Conservation (phyloP, 2,329 filamentous ascomycete genomes). For the Annulohypoxylon truncatum region DNA sequence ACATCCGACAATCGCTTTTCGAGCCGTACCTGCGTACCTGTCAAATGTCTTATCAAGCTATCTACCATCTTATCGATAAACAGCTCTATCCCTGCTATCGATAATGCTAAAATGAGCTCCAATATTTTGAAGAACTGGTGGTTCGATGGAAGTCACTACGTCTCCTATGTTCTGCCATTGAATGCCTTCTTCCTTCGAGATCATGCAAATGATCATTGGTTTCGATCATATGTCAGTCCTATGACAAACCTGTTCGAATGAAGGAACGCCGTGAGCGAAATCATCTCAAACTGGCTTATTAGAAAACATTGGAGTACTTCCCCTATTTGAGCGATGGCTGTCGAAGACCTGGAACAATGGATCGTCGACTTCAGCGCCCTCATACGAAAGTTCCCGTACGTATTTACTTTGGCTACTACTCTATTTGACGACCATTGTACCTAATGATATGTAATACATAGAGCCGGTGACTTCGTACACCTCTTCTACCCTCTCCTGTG, state of each 20-base stretch:
- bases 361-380: constrained; percentile 40
- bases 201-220: constrained; percentile 10
- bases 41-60: not conserved
- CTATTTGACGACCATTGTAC: not conserved
- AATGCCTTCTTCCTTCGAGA: constrained; percentile 13
- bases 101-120: constrained; percentile 28
- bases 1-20: not conserved
- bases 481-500: constrained; percentile 37
- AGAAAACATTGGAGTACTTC: not conserved
- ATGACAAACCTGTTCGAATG: not conserved
- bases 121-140: constrained; percentile 19
- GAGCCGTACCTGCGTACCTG: too few relatives aligned
- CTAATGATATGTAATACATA: constrained; percentile 30
- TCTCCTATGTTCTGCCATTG: constrained; percentile 32
- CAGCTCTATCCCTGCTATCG: not conserved
- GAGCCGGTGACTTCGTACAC: constrained; percentile 39
- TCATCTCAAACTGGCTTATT: not conserved
- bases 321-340: constrained; percentile 40
- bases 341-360: constrained; percentile 46
- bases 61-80: too few relatives aligned
- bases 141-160: constrained; percentile 25
- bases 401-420: not conserved
- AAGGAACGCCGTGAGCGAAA: not conserved
- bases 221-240: not conserved
- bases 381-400: constrained; percentile 48